Conservation (phyloP, 441 rosid species). For the Erodium trifolium region DNA sequence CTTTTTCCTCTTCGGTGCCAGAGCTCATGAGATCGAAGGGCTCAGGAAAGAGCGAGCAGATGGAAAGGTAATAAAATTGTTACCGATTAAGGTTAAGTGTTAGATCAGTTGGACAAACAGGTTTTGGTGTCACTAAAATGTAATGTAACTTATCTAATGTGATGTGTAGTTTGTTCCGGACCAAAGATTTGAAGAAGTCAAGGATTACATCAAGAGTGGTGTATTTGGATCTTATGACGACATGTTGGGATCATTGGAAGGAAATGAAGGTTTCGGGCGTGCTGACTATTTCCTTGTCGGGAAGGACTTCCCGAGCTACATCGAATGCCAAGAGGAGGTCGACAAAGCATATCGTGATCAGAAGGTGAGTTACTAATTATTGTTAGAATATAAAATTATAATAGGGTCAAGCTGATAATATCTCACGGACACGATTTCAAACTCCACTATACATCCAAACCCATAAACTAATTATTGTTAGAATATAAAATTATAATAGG, state of each 20-base stretch:
- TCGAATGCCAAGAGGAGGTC: slow-evolving; percentile 81
- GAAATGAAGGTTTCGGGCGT: slow-evolving; percentile 76
- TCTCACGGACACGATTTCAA: no score
- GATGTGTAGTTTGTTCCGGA: slow-evolving; percentile 65
- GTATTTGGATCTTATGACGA: slow-evolving; percentile 69
- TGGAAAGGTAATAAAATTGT: slow-evolving; percentile 53
- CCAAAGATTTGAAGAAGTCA: slow-evolving; percentile 79
- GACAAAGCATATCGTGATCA: slow-evolving; percentile 71
- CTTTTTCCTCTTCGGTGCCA: slow-evolving; percentile 92
- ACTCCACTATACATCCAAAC: no score
- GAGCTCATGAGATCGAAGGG: slow-evolving; percentile 72
- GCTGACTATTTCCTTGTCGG: slow-evolving; percentile 95
- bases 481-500: no score
- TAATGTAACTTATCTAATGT: not conserved
- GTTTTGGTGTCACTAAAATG: no score
- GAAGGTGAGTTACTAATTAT: slow-evolving; percentile 35
- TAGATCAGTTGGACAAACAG: no score
- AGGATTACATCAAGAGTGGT: slow-evolving; percentile 59
- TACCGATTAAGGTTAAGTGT: no score
- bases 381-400: no score
- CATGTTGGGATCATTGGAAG: slow-evolving; percentile 78
- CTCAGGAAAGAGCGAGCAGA: slow-evolving; percentile 79
- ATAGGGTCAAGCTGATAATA: no score
- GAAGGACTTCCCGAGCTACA: slow-evolving; percentile 86
- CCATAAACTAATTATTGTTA: no score